Evolutionary conservation across 2,329 filamentous ascomycete species (phyloP), one percentile per base, ranked within the genome.

Genomic region (Sporothrix protearum): DNA sequence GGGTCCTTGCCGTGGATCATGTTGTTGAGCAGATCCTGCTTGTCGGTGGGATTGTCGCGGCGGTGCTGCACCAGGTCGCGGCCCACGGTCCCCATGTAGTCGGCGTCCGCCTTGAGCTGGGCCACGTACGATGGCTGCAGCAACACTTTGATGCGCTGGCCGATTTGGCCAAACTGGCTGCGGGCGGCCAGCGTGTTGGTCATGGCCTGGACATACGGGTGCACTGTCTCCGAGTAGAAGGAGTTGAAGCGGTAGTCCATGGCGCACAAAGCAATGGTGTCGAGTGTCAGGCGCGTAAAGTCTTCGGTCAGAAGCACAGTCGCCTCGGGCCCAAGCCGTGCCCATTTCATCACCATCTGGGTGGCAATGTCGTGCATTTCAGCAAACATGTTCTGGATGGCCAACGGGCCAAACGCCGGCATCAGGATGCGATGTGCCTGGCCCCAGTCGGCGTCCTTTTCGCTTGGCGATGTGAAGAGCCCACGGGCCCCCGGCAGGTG

Each of bases 171-270:
- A 12, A 14, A 14, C 69, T 73, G 47, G 68, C 70, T 73, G 47
- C 68, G 68, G 1, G 83, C 81, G 73, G 86, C 84, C 33, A 84
- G 72, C 19, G 42, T 75, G 72, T 83, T 83, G 6, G 71, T 76
- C 91, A 93, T 92, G 36, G 89, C 86, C 63, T 84, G 79, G 49
- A 93, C 84, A 75, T 93, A 93, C 0, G 90, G 91, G 75, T 94
- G 91, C 78, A 91, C 81, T 9, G 88, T 83, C 16, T 91, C 86
- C 16, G 80, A 80, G 75, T 90, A 90, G 77, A 88, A 89, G 0
- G 83, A 85, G 77, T 90, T 90, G 81, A 90, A 90, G 1, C 88
- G 84, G 71, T 82, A 86, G 14, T 83, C 84, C 84, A 88, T 87
- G 12, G 83, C 79, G 75, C 87, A 88, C 10, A 91, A 82, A 1